Evolutionary conservation across 1,284 basidiomycete species (phyloP).

Genomic region (Irpex sp.): DNA sequence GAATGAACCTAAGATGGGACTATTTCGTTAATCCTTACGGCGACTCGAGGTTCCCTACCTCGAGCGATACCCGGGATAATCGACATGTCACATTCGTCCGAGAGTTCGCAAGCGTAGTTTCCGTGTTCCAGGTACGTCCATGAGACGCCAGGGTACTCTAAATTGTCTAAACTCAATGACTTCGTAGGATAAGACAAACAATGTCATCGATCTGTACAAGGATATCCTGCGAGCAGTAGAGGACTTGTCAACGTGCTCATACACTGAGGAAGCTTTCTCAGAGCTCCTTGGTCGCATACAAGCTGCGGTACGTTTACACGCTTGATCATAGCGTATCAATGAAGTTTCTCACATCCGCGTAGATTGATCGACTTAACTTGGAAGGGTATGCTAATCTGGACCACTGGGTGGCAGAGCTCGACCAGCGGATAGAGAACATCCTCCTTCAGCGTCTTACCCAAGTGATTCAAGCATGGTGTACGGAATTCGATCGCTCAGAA

Average conservation of each 20-base stretch:
- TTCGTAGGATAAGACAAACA: constrained; percentile 87
- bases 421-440: constrained; percentile 82
- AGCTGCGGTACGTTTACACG: constrained; percentile 58
- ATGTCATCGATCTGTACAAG: constrained; percentile 87
- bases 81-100: constrained; percentile 92
- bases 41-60: constrained; percentile 67
- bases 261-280: constrained; percentile 79
- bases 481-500: constrained; percentile 71
- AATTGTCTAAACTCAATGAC: neutral
- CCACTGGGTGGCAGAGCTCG: constrained; percentile 89
- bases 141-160: neutral
- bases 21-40: constrained; percentile 94
- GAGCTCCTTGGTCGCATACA: constrained; percentile 82
- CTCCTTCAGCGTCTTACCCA: constrained; percentile 76
- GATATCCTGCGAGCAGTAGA: constrained; percentile 85
- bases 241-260: constrained; percentile 85
- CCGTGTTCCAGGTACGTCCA: constrained; percentile 67
- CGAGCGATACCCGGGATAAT: constrained; percentile 78
- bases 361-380: constrained; percentile 93
- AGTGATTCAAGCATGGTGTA: constrained; percentile 86
- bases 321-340: neutral
- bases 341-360: neutral
- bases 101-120: constrained; percentile 92
- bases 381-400: constrained; percentile 99
- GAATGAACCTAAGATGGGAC: constrained; percentile 95